A percentile compares a stretch with the other conserved stretches of the same genome.
These are phyloP conservation scores for Malus fusca DNA, from an alignment of 306 rosid genomes.

Conservation along the genomic window DNA sequence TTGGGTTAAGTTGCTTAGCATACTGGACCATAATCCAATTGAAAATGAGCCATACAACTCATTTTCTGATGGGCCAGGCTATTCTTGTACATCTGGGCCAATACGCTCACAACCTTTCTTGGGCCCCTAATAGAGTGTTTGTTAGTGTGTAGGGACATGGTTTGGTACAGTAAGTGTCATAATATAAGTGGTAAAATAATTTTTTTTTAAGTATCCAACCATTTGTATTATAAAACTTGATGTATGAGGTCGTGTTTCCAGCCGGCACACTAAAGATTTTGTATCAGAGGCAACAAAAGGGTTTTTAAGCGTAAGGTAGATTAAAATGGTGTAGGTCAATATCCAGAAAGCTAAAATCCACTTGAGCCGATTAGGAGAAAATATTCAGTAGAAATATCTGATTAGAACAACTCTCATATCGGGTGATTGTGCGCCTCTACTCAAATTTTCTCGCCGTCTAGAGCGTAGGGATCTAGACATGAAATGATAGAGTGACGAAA, in stretches of 20 bases:
- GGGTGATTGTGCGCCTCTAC: not conserved
- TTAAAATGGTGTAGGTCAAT: too few relatives aligned
- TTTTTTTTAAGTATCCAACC: too few relatives aligned
- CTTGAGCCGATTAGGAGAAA: too few relatives aligned
- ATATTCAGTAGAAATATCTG: too few relatives aligned
- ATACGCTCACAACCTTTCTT: not conserved
- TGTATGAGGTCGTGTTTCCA: too few relatives aligned
- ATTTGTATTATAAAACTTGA: too few relatives aligned
- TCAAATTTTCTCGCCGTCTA: not conserved
- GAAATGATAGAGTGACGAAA: not conserved
- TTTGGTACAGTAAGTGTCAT: rapidly evolving
- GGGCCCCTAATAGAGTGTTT: not conserved
- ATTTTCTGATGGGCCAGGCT: not conserved
- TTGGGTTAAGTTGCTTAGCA: not conserved
- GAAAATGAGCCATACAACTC: not conserved
- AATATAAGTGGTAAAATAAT: too few relatives aligned
- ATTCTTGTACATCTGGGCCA: not conserved
- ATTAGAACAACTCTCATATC: too few relatives aligned
- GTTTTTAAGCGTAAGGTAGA: too few relatives aligned
- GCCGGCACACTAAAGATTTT: too few relatives aligned
- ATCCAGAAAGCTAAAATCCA: too few relatives aligned
- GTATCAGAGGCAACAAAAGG: too few relatives aligned
- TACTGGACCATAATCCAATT: not conserved
- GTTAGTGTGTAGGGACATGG: rapidly evolving
- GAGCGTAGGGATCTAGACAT: not conserved